A percentile compares a stretch with the other conserved stretches of the same genome.
phyloP scores from a whole-genome alignment of 169 alveolate genomes.

The Babesia bovis region DNA sequence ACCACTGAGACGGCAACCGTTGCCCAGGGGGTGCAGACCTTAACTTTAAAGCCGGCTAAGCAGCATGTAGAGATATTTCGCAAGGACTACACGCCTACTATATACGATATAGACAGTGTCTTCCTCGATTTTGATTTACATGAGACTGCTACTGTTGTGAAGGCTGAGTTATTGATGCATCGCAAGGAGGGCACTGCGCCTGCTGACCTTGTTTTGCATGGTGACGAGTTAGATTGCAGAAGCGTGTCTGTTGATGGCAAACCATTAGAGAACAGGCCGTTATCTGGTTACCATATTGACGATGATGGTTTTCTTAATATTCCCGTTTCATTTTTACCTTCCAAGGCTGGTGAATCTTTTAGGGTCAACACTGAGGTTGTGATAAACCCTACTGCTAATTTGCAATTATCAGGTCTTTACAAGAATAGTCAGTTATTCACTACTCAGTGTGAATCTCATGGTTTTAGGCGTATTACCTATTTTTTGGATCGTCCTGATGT shows the following conservation, averaged over 20 bases:
- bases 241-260: slow-evolving; percentile 76
- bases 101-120: slow-evolving; percentile 76
- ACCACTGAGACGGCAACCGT: slow-evolving; percentile 36
- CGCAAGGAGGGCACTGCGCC: slow-evolving; percentile 67
- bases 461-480: slow-evolving; percentile 87
- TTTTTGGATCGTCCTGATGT: slow-evolving; percentile 91
- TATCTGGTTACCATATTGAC: slow-evolving; percentile 71
- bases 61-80: slow-evolving; percentile 77
- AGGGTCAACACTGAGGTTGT: slow-evolving; percentile 75
- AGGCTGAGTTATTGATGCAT: slow-evolving; percentile 69
- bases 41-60: slow-evolving; percentile 65
- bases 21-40: slow-evolving; percentile 10
- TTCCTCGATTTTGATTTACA: slow-evolving; percentile 75
- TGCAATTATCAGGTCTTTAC: slow-evolving; percentile 83
- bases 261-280: slow-evolving; percentile 66
- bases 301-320: slow-evolving; percentile 74
- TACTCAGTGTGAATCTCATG: slow-evolving; percentile 92
- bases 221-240: slow-evolving; percentile 82
- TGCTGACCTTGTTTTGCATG: slow-evolving; percentile 82
- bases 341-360: slow-evolving; percentile 53
- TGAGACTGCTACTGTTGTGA: slow-evolving; percentile 74
- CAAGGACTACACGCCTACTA: slow-evolving; percentile 84
- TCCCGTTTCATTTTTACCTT: slow-evolving; percentile 67
- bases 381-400: slow-evolving; percentile 81
- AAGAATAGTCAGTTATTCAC: slow-evolving; percentile 83